Evolutionary conservation across 129 eudicot species (phyloP).

Genomic region (Flaveria trinervia): DNA sequence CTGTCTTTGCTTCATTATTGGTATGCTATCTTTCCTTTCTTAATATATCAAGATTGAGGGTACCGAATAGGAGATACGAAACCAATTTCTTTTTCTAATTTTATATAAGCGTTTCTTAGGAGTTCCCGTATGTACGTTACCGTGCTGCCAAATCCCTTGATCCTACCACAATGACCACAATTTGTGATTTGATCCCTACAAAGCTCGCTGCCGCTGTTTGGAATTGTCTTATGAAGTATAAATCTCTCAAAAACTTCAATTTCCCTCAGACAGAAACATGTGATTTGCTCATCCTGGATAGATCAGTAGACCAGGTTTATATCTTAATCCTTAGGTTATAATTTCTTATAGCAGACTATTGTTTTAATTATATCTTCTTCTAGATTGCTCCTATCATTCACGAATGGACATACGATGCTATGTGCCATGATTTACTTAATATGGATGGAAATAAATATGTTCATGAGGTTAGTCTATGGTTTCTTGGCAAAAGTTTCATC

Average conservation of each 20-base stretch:
- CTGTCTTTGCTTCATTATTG: slow-evolving; percentile 94
- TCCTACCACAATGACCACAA: slow-evolving; percentile 81
- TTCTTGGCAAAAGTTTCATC: slow-evolving; percentile 4
- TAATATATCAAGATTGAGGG: slow-evolving; percentile 15
- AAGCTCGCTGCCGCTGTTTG: slow-evolving; percentile 92
- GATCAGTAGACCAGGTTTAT: slow-evolving; percentile 87
- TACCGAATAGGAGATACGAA: not conserved
- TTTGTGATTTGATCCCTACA: slow-evolving; percentile 83
- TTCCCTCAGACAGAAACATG: slow-evolving; percentile 90
- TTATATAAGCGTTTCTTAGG: slow-evolving; percentile 46
- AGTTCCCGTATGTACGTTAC: slow-evolving; percentile 91
- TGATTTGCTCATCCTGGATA: slow-evolving; percentile 85
- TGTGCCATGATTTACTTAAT: slow-evolving; percentile 85
- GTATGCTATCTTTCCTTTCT: slow-evolving; percentile 40
- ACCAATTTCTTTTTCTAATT: not conserved
- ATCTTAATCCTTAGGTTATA: not conserved
- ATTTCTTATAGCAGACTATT: not conserved
- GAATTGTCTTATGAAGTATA: slow-evolving; percentile 81
- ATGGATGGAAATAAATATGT: slow-evolving; percentile 96
- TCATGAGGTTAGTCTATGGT: slow-evolving; percentile 62
- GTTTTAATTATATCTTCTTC: slow-evolving; percentile 8
- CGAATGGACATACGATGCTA: slow-evolving; percentile 99
- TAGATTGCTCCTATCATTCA: slow-evolving; percentile 95
- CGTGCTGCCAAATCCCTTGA: slow-evolving; percentile 97
- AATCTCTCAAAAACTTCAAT: slow-evolving; percentile 54